Base-by-base conservation (phyloP, 345 rosid genomes). In the Excoecaria cochinchinensis region DNA sequence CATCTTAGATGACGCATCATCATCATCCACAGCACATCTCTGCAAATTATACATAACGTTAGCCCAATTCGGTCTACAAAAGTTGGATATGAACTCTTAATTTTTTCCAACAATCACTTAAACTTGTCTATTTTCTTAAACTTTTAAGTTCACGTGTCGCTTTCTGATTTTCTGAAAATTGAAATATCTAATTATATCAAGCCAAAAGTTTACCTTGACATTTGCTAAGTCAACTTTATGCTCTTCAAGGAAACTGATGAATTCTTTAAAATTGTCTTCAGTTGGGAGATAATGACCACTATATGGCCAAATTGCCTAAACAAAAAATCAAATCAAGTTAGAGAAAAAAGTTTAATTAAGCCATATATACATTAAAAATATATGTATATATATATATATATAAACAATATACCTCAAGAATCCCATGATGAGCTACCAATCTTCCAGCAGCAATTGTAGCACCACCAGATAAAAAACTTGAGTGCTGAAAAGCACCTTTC, bases 401-500 rank as follows among this genome's bases (percentile, higher is more conserved):
- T n/a, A n/a, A n/a, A n/a, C n/a, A n/a, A n/a, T 59, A 5, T 73
- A 74, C 77, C 78, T 76, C 70, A 24, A 76, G 78, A 70, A 75
- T 46, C 8, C 82, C 82, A 16, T 79, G 61, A 39, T 56, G 72
- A 17, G 82, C 78, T 11, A 79, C 75, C n/a, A 79, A 56, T 70
- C 78, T 74, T 16, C 82, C 82, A 70, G 82, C 82, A 21, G 82
- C 82, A 10, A 74, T 42, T 51, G 78, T 79, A 21, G 82, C 78
- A n/a, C 51, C 82, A 6, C 82, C 82, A 11, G 78, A 85, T 36
- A 89, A 80, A 81, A 90, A 90, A 76, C 92, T 90, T 13, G 82
- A 79, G 72, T 79, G 82, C 70, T 79, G 82, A 50, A 79, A 79
- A 53, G 16, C 67, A 3, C 82, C 78, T 16, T 79, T 79, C 72